These are phyloP conservation scores for Cryptococcus depauperatus DNA, from an alignment of 1,284 basidiomycete species.

Conservation along the genomic window DNA sequence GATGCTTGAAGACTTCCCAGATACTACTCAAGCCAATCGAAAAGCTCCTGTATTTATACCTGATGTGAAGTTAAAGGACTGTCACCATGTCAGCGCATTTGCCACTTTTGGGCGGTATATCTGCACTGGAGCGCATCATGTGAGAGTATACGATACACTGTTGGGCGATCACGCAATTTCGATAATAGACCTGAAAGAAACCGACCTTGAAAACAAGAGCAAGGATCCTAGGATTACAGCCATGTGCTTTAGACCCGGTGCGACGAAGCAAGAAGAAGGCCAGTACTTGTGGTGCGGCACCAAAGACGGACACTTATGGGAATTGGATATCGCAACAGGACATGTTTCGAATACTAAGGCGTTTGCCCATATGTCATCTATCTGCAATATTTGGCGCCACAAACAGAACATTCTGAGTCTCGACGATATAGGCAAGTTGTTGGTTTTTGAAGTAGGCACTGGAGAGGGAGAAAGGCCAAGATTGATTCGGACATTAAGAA, in stretches of 20 bases:
- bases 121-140: conserved; percentile 57
- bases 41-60: conserved; percentile 55
- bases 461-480: conserved; percentile 34
- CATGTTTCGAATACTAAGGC: conserved; percentile 53
- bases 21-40: conserved; percentile 70
- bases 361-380: conserved; percentile 56
- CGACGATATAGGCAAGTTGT: conserved; percentile 73
- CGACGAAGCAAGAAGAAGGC: conserved; percentile 45
- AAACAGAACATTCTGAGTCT: conserved; percentile 62
- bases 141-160: conserved; percentile 52
- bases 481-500: conserved; percentile 57
- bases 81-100: conserved; percentile 49
- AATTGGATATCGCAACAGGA: conserved; percentile 63
- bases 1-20: conserved; percentile 61
- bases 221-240: conserved; percentile 66
- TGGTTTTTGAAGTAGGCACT: conserved; percentile 53
- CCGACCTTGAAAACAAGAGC: conserved; percentile 50
- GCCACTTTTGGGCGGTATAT: conserved; percentile 58
- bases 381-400: conserved; percentile 65
- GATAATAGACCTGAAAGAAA: conserved; percentile 56
- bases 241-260: conserved; percentile 63
- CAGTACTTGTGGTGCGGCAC: conserved; percentile 73
- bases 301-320: conserved; percentile 76
- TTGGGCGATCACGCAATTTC: conserved; percentile 43
- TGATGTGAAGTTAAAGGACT: conserved; percentile 28